These are phyloP conservation scores for Claviceps paspali DNA, from an alignment of 2,329 filamentous ascomycete genomes.

Conservation along the genomic window DNA sequence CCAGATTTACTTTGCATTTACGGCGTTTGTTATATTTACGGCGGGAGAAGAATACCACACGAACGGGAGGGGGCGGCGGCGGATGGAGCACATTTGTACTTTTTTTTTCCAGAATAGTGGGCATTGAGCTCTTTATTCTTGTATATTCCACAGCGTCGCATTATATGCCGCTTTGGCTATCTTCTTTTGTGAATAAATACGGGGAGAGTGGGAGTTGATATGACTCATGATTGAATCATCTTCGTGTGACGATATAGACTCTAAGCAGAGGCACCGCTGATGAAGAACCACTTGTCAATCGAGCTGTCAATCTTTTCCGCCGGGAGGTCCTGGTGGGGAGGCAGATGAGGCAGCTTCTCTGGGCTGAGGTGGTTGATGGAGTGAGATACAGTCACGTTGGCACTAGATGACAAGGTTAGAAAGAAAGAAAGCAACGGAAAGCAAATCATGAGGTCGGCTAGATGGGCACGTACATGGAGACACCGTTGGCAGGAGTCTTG, in stretches of 20 bases:
- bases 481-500: slow-evolving; percentile 62
- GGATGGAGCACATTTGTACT: slow-evolving; percentile 10
- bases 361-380: slow-evolving; percentile 58
- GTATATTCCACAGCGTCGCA: slow-evolving; percentile 13
- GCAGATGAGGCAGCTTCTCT: slow-evolving; percentile 60
- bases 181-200: slow-evolving; percentile 6
- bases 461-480: slow-evolving; percentile 58
- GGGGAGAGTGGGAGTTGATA: slow-evolving; percentile 1
- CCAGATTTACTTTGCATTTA: slow-evolving; percentile 13
- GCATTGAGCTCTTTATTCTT: slow-evolving; percentile 17
- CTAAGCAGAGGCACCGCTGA: slow-evolving; percentile 85
- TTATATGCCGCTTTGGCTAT: not conserved
- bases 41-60: not conserved
- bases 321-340: slow-evolving; percentile 60
- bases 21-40: slow-evolving; percentile 14
- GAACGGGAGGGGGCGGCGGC: not conserved
- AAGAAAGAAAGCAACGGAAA: too few species aligned
- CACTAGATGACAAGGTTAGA: slow-evolving; percentile 33
- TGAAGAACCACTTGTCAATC: slow-evolving; percentile 99
- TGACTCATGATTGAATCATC: not conserved
- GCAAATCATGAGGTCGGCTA: not conserved
- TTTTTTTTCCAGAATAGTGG: too few species aligned
- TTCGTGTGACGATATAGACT: not conserved
- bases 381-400: slow-evolving; percentile 63
- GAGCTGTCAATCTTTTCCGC: slow-evolving; percentile 85